A percentile compares a stretch with the other conserved stretches of the same genome.
Conservation (phyloP, 148 eudicot genomes). For the Fallopia convolvulus region DNA sequence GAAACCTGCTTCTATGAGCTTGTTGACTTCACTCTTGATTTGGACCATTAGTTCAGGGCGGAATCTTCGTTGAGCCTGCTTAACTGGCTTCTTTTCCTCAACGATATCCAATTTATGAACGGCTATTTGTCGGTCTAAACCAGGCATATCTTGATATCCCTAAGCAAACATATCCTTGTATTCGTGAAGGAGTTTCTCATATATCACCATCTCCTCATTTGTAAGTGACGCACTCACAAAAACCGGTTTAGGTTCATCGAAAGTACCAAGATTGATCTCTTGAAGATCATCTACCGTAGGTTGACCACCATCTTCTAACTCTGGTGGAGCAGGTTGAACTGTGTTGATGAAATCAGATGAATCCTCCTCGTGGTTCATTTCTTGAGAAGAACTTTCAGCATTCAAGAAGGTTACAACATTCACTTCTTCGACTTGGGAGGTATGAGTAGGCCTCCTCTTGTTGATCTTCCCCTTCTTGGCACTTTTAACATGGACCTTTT, state of each 20-base stretch:
- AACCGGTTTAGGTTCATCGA: background rate
- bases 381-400: background rate
- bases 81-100: no score
- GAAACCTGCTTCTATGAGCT: background rate
- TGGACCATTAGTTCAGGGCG: no score
- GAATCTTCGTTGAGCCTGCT: no score
- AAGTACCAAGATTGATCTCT: no score
- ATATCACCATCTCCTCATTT: background rate
- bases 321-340: background rate
- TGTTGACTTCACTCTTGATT: no score
- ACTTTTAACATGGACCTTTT: no score
- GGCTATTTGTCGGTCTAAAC: no score
- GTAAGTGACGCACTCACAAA: background rate
- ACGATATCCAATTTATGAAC: no score
- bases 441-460: background rate
- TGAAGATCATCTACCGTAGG: background rate
- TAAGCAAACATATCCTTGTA: constrained; percentile 11
- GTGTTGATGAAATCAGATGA: background rate
- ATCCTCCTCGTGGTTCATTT: background rate
- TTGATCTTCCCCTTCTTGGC: no score
- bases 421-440: background rate
- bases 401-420: background rate
- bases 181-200: background rate
- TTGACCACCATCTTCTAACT: background rate
- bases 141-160: background rate